phyloP scores from a whole-genome alignment of 2,329 filamentous ascomycete genomes.

The Lachnellula willkommii region DNA sequence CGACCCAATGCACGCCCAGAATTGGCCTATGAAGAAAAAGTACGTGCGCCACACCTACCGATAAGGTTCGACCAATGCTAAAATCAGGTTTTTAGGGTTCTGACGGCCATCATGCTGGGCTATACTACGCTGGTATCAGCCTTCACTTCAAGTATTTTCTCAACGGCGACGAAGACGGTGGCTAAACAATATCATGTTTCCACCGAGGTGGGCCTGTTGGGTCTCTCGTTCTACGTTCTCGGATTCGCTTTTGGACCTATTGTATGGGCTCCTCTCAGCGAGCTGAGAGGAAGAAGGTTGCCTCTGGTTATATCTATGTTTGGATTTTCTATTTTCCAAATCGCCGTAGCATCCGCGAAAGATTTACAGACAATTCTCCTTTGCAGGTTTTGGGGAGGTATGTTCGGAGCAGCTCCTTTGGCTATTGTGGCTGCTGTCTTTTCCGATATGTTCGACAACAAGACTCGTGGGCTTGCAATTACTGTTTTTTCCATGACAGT shows the following conservation, averaged over 20 bases:
- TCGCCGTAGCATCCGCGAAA: slow-evolving; percentile 59
- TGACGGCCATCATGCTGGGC: slow-evolving; percentile 62
- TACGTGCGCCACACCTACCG: slow-evolving; percentile 33
- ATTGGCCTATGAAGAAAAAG: slow-evolving; percentile 80
- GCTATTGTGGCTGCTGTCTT: slow-evolving; percentile 67
- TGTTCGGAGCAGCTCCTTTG: slow-evolving; percentile 64
- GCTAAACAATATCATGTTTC: slow-evolving; percentile 55
- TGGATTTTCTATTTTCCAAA: slow-evolving; percentile 64
- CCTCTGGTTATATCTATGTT: slow-evolving; percentile 59
- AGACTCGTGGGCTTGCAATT: slow-evolving; percentile 52
- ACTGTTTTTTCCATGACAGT: slow-evolving; percentile 57
- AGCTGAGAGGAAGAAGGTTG: slow-evolving; percentile 62
- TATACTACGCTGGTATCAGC: slow-evolving; percentile 68
- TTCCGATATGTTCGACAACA: slow-evolving; percentile 66
- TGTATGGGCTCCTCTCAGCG: slow-evolving; percentile 68
- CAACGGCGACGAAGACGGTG: slow-evolving; percentile 55
- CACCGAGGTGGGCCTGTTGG: slow-evolving; percentile 56
- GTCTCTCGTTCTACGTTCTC: slow-evolving; percentile 65
- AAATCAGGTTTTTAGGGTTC: slow-evolving; percentile 39
- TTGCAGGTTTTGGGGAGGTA: slow-evolving; percentile 68
- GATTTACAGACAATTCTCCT: slow-evolving; percentile 66
- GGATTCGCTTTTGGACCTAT: slow-evolving; percentile 68
- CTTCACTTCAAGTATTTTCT: slow-evolving; percentile 73
- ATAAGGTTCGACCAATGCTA: slow-evolving; percentile 26
- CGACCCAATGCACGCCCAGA: slow-evolving; percentile 81